Percentiles rank a stretch among this genome's conserved stretches.
Conservation (phyloP, 768 basidiomycete genomes). For the Boletus eberwhitei region DNA sequence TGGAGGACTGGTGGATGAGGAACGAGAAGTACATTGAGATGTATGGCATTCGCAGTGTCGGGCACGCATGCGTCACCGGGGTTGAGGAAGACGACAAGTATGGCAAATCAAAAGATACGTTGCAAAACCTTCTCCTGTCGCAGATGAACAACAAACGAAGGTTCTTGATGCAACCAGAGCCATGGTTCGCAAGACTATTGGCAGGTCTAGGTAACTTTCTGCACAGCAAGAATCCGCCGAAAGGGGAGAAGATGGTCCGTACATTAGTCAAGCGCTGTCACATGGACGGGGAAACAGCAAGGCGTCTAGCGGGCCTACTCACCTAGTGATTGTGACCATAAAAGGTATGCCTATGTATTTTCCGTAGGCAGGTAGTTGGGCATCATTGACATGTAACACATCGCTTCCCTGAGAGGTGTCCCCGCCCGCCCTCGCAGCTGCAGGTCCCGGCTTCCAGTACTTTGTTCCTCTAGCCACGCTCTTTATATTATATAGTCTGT, state of each 20-base stretch:
- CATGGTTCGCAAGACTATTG: slow-evolving; percentile 25
- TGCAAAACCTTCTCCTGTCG: slow-evolving; percentile 20
- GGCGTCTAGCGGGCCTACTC: slow-evolving; percentile 16
- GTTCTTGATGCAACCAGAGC: slow-evolving; percentile 25
- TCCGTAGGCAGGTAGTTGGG: neutral
- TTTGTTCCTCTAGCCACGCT: too few relatives aligned
- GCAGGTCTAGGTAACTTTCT: slow-evolving; percentile 21
- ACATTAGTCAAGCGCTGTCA: slow-evolving; percentile 27
- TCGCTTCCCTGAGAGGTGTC: neutral
- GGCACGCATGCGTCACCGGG: slow-evolving; percentile 43
- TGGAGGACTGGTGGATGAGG: slow-evolving; percentile 37
- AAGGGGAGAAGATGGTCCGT: slow-evolving; percentile 24
- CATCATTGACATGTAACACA: neutral
- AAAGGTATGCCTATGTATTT: neutral
- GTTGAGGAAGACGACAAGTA: slow-evolving; percentile 34
- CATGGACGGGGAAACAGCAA: slow-evolving; percentile 28
- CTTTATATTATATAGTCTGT: too few relatives aligned
- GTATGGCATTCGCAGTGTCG: slow-evolving; percentile 29
- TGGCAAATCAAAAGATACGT: slow-evolving; percentile 28
- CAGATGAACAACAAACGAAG: slow-evolving; percentile 9
- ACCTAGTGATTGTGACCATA: neutral
- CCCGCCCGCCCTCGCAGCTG: too few relatives aligned
- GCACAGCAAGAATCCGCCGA: slow-evolving; percentile 20
- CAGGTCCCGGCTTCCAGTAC: too few relatives aligned
- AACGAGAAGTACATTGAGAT: slow-evolving; percentile 24